phyloP scores from a whole-genome alignment of 2,329 filamentous ascomycete genomes.

The Blastomyces parvus region DNA sequence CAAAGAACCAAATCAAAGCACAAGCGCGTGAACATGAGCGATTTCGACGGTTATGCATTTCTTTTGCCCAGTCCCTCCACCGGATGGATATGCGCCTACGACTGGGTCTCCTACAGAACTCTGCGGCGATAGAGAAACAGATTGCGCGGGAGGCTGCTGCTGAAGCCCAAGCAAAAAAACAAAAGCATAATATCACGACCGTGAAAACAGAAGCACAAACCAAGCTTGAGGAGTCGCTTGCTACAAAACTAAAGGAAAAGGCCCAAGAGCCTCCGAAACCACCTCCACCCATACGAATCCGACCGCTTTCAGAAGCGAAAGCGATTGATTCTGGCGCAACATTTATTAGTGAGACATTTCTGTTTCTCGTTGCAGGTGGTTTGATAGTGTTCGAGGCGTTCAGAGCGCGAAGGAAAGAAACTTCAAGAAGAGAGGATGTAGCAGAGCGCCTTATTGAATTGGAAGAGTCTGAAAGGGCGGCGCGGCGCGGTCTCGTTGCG shows the following conservation, averaged over 20 bases:
- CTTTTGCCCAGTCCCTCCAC: constrained; percentile 55
- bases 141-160: constrained; percentile 43
- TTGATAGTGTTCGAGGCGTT: constrained; percentile 55
- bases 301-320: constrained; percentile 56
- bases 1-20: constrained; percentile 56
- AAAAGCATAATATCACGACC: constrained; percentile 45
- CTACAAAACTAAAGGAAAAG: constrained; percentile 35
- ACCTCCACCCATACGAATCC: constrained; percentile 45
- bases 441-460: constrained; percentile 50
- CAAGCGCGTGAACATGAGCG: constrained; percentile 60
- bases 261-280: constrained; percentile 40
- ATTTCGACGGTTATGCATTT: constrained; percentile 53
- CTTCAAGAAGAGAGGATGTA: constrained; percentile 50
- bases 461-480: constrained; percentile 41
- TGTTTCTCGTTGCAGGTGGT: constrained; percentile 54
- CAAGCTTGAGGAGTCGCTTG: constrained; percentile 46
- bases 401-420: constrained; percentile 53
- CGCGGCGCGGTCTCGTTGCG: constrained; percentile 33
- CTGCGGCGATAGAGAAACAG: constrained; percentile 40
- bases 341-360: constrained; percentile 58
- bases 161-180: constrained; percentile 46
- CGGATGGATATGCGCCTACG: constrained; percentile 59
- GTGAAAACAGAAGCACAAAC: constrained; percentile 54
- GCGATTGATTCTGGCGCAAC: constrained; percentile 61
- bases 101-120: constrained; percentile 55